Percentiles rank a stretch among this genome's conserved stretches.
phyloP scores from a whole-genome alignment of 148 eudicot genomes.

The Chenopodium suecicum region DNA sequence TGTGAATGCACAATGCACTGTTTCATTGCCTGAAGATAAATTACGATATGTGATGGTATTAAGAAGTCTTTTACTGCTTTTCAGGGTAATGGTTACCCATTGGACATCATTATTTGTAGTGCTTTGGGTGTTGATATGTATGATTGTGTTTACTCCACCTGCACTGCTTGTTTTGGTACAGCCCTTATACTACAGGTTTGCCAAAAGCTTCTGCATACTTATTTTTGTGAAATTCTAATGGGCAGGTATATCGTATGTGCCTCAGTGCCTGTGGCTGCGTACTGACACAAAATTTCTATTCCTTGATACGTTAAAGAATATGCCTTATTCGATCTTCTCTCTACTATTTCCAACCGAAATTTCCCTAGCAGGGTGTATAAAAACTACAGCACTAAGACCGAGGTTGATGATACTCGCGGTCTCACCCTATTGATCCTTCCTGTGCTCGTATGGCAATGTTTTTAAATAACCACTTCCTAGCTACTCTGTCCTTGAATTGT shows the following conservation, averaged over 20 bases:
- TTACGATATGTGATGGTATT: slow-evolving; percentile 91
- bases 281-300: not conserved
- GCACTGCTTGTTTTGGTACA: slow-evolving; percentile 95
- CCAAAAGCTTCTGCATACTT: not conserved
- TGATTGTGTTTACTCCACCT: slow-evolving; percentile 94
- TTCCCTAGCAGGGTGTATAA: slow-evolving; percentile 56
- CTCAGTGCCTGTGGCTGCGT: not conserved
- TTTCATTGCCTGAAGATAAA: slow-evolving; percentile 82
- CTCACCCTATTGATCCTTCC: slow-evolving; percentile 73
- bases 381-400: slow-evolving; percentile 72
- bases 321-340: not conserved
- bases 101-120: slow-evolving; percentile 94
- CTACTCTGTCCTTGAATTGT: not conserved
- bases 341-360: not conserved
- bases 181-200: slow-evolving; percentile 85
- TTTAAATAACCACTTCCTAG: not conserved
- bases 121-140: slow-evolving; percentile 97
- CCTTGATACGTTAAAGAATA: not conserved
- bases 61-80: not conserved
- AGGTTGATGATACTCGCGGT: slow-evolving; percentile 73
- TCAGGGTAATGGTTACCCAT: slow-evolving; percentile 93
- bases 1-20: slow-evolving; percentile 86
- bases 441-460: slow-evolving; percentile 78
- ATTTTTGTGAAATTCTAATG: not conserved
- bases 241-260: not conserved